Conservation (phyloP, 129 eudicot species). For the Flaveria sonorensis region DNA sequence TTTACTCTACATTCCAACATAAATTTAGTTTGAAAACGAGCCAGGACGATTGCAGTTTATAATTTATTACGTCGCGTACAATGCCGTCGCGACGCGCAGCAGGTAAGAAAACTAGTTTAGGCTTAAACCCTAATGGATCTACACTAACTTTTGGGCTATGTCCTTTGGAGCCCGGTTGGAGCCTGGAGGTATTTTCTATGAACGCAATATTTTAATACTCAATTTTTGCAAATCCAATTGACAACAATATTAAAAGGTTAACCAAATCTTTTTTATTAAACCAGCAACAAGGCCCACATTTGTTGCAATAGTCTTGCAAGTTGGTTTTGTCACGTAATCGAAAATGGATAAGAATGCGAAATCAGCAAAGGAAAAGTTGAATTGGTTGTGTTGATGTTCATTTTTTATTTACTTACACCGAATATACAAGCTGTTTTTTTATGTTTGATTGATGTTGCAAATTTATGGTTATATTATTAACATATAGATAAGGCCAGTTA, state of each 20-base stretch:
- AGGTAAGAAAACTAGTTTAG: too few relatives aligned
- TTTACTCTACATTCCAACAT: too few relatives aligned
- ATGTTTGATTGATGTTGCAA: background rate
- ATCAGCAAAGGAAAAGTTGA: conserved; percentile 8
- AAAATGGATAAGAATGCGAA: conserved; percentile 27
- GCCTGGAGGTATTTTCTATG: too few relatives aligned
- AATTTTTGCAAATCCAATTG: background rate
- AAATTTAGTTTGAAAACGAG: too few relatives aligned
- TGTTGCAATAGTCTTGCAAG: background rate
- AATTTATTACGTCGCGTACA: too few relatives aligned
- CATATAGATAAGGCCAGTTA: too few relatives aligned
- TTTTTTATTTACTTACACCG: background rate
- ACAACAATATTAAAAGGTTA: background rate
- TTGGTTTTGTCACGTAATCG: conserved; percentile 10
- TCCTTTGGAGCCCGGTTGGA: too few relatives aligned
- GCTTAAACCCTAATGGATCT: too few relatives aligned
- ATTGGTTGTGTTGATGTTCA: background rate
- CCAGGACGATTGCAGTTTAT: too few relatives aligned
- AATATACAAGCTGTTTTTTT: background rate
- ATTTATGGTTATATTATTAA: too few relatives aligned
- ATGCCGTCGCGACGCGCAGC: too few relatives aligned
- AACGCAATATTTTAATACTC: background rate
- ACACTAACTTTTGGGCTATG: too few relatives aligned
- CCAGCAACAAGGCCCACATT: background rate
- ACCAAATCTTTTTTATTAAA: background rate